phyloP scores from a whole-genome alignment of 192 early-diverging fungal species.

The Funneliformis mosseae region DNA sequence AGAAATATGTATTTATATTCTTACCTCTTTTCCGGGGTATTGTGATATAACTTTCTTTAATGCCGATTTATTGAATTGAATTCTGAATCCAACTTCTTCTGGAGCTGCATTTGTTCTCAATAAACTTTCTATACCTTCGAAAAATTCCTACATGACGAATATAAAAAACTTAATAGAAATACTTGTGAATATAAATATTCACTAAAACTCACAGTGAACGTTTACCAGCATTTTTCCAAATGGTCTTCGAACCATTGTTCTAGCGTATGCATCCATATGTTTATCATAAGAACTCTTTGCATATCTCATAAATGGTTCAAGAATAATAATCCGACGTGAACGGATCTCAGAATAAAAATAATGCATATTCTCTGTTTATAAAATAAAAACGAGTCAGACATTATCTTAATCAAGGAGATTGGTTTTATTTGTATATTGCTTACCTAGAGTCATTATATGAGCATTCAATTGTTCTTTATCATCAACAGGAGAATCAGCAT shows the following conservation, averaged over 20 bases:
- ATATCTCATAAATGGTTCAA: slow-evolving; percentile 83
- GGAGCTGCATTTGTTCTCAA: slow-evolving; percentile 72
- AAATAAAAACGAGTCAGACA: slow-evolving; percentile 17
- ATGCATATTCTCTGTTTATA: slow-evolving; percentile 88
- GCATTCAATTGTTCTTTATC: slow-evolving; percentile 90
- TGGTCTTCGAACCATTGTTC: slow-evolving; percentile 85
- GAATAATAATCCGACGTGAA: slow-evolving; percentile 67
- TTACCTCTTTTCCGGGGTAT: slow-evolving; percentile 82
- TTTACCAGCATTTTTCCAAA: slow-evolving; percentile 79
- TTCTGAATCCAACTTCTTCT: slow-evolving; percentile 80
- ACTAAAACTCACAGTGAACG: background rate
- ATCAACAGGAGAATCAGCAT: slow-evolving; percentile 77
- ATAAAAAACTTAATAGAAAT: background rate
- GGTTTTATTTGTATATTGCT: background rate
- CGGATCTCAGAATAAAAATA: slow-evolving; percentile 83
- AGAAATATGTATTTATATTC: slow-evolving; percentile 40
- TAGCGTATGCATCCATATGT: slow-evolving; percentile 81
- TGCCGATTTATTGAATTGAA: slow-evolving; percentile 81
- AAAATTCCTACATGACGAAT: slow-evolving; percentile 77
- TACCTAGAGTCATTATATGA: slow-evolving; percentile 79
- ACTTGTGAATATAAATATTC: background rate
- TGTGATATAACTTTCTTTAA: slow-evolving; percentile 83
- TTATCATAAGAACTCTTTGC: slow-evolving; percentile 81
- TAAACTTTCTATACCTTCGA: slow-evolving; percentile 90
- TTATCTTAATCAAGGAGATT: background rate